Base-by-base conservation (phyloP, 2,329 filamentous ascomycete species). In the Graphilbum fragrans region DNA sequence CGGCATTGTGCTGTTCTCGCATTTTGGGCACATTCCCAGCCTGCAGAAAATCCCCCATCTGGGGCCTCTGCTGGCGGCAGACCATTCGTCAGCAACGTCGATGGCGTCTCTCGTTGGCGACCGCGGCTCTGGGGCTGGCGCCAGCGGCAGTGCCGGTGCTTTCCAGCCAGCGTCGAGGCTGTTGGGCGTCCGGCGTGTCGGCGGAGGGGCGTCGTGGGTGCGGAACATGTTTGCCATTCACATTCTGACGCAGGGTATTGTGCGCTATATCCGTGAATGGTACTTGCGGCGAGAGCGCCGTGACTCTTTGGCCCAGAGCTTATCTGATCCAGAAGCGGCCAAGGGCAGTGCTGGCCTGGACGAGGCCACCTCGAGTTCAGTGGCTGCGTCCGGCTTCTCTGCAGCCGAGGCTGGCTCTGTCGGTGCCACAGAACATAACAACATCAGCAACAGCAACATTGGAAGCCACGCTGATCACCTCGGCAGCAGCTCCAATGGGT, bases 221-320 rank as follows among this genome's bases (percentile, higher is more conserved):
- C 70, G 79, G 49, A 84, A 75, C 55, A 66, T 81, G 47, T 60
- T 86, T 49, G 81, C 80, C 25, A 80, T 86, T 49, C 82, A 86
- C 53, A 86, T 86, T 53, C 58, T 86, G 37, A 81, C 80, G 16
- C 82, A 86, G 59, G 81, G 81, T 17, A 64, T 85, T 49, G 74
- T 85, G 45, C 73, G 80, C 47, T 81, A 79, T 49, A 75, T 86
- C 47, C 71, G 81, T 44, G 75, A 80, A 53, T 80, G 76, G 74
- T 80, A 80, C 59, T 51, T 81, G 35, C 64, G 73, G 44, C 65
- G 77, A 42, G 74, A 80, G 54, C 72, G 70, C 43, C 65, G 67
- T 41, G 72, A 74, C 45, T 59, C 63, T 33, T 61, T 64, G 31
- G 61, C 66, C 31, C 62, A 67, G 42, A 66, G 61, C 41, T 57